These are phyloP conservation scores for Trichoderma sp. DNA, from an alignment of 2,329 filamentous ascomycete genomes.

Conservation along the genomic window DNA sequence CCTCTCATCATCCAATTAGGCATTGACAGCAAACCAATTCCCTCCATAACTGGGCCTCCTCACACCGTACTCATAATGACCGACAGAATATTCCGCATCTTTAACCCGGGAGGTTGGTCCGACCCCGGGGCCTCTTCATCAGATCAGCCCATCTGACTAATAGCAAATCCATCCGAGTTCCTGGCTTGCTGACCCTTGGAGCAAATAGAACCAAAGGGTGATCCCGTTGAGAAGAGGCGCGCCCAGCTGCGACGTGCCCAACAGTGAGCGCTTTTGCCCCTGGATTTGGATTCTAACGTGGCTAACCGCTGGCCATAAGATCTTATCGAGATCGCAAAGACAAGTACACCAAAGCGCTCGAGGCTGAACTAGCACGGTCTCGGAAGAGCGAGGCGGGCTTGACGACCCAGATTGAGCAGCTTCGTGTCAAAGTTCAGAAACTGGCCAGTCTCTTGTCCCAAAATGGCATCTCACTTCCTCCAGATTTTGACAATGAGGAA, in stretches of 20 bases:
- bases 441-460: constrained; percentile 21
- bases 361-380: constrained; percentile 25
- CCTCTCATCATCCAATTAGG: constrained; percentile 4
- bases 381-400: constrained; percentile 26
- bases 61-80: constrained; percentile 18
- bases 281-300: neutral
- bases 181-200: neutral
- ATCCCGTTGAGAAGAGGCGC: constrained; percentile 27
- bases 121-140: neutral
- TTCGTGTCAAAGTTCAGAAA: constrained; percentile 21
- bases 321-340: constrained; percentile 33
- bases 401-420: constrained; percentile 21
- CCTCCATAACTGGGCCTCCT: neutral
- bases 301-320: constrained; percentile 20
- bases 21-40: neutral
- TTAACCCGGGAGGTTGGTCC: constrained; percentile 29
- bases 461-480: constrained; percentile 20
- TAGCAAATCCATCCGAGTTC: neutral
- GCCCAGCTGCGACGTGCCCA: constrained; percentile 31
- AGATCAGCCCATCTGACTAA: neutral
- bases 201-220: constrained; percentile 26
- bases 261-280: constrained; percentile 21
- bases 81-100: constrained; percentile 33
- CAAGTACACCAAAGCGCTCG: constrained; percentile 29
- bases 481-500: neutral